Evolutionary conservation across 2,329 filamentous ascomycete genomes (phyloP).

Genomic region (Botryosphaeria dothidea): DNA sequence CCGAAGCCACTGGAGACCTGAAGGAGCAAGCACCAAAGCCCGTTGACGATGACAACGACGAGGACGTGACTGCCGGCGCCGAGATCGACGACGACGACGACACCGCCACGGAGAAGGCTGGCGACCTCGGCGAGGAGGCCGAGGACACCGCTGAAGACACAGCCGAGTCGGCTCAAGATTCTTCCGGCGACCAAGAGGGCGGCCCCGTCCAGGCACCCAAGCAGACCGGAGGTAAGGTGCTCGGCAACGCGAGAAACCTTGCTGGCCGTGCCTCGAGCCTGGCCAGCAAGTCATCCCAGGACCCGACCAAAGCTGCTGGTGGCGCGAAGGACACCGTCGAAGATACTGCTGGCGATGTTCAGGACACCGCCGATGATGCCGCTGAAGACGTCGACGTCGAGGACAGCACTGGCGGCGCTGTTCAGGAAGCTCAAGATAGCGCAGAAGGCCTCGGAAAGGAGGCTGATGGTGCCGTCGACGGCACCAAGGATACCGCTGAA

Average conservation of each 20-base stretch:
- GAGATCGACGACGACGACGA: constrained; percentile 43
- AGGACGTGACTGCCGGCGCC: constrained; percentile 32
- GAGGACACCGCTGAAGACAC: constrained; percentile 31
- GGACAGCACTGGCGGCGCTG: constrained; percentile 33
- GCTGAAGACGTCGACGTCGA: constrained; percentile 39
- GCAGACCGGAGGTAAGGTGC: constrained; percentile 11
- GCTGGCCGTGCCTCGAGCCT: constrained; percentile 49
- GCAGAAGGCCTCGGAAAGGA: constrained; percentile 28
- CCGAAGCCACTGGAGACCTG: constrained; percentile 47
- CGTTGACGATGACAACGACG: constrained; percentile 44
- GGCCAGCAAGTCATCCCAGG: constrained; percentile 44
- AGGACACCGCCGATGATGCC: constrained; percentile 33
- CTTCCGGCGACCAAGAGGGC: constrained; percentile 20
- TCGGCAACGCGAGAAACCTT: constrained; percentile 35
- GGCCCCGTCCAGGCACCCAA: constrained; percentile 9
- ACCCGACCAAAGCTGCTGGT: constrained; percentile 39
- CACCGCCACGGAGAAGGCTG: constrained; percentile 46
- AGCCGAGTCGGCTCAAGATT: constrained; percentile 17
- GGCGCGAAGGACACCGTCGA: constrained; percentile 36
- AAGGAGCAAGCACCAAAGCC: constrained; percentile 49
- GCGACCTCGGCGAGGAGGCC: constrained; percentile 32
- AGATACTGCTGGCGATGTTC: constrained; percentile 25
- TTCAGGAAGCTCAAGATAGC: constrained; percentile 32
- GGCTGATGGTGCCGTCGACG: constrained; percentile 26
- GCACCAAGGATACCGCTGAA: constrained; percentile 15